Evolutionary conservation across 352 stramenopile species (phyloP).

Genomic region (Phytophthora brassicae): DNA sequence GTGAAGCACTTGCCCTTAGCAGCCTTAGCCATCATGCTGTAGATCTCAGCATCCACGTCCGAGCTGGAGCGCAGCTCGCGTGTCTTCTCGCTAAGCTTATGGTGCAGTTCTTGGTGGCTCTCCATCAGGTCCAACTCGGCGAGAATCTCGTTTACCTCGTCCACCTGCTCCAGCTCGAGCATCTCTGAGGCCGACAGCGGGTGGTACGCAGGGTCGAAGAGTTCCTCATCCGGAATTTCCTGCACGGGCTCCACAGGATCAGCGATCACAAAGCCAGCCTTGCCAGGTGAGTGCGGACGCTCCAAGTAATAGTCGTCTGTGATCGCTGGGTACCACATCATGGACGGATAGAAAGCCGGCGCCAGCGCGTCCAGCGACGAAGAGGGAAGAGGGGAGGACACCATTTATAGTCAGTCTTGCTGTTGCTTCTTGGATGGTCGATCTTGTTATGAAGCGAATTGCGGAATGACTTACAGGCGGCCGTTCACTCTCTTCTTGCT

Average conservation of each 20-base stretch:
- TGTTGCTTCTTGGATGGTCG: background rate
- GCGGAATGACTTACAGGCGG: constrained; percentile 25
- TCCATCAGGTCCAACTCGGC: constrained; percentile 81
- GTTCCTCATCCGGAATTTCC: constrained; percentile 74
- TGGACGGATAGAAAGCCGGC: constrained; percentile 61
- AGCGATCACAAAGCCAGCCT: constrained; percentile 65
- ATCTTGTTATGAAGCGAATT: constrained; percentile 27
- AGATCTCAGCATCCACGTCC: constrained; percentile 62
- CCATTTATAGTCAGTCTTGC: constrained; percentile 25
- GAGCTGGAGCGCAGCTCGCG: constrained; percentile 55
- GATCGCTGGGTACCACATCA: constrained; percentile 54
- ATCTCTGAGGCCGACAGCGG: constrained; percentile 62
- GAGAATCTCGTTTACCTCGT: constrained; percentile 80
- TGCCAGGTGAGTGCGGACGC: constrained; percentile 57
- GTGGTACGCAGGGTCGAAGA: constrained; percentile 71
- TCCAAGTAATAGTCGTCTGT: constrained; percentile 72
- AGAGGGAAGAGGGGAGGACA: constrained; percentile 37
- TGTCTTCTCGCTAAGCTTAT: constrained; percentile 56
- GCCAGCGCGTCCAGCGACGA: constrained; percentile 58
- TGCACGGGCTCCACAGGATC: constrained; percentile 49
- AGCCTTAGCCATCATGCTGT: constrained; percentile 56
- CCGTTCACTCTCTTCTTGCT: too few species aligned
- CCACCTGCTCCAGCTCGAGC: constrained; percentile 71
- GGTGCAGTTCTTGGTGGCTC: constrained; percentile 69
- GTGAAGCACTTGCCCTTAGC: constrained; percentile 44